These are phyloP conservation scores for Heritiera littoralis DNA, from an alignment of 345 rosid genomes.

Conservation along the genomic window DNA sequence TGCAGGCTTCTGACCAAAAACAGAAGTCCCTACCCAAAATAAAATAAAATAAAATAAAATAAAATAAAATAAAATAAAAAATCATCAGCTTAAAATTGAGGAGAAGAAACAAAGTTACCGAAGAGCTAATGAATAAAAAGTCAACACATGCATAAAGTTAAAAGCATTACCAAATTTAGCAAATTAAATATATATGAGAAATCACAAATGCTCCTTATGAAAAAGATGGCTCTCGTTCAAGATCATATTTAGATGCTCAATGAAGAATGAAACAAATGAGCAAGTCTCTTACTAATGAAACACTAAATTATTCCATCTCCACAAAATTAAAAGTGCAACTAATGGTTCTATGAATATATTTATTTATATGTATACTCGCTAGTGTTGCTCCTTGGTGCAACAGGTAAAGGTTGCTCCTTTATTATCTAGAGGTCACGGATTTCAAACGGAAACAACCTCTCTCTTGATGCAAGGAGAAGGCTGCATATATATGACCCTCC, in stretches of 20 bases:
- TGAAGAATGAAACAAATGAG: background rate
- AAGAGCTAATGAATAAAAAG: slow-evolving; percentile 12
- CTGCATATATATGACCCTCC: too few relatives aligned
- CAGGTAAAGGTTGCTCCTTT: too few relatives aligned
- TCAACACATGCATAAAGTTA: background rate
- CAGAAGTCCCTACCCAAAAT: slow-evolving; percentile 50
- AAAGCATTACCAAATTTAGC: background rate
- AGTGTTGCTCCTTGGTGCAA: too few relatives aligned
- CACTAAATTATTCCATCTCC: slow-evolving; percentile 8
- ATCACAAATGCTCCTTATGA: background rate
- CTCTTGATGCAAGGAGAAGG: too few relatives aligned
- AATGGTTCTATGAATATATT: too few relatives aligned
- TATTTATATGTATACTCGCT: background rate
- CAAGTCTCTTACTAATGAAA: background rate
- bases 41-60: too few relatives aligned
- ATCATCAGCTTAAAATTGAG: background rate
- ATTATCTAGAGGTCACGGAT: too few relatives aligned
- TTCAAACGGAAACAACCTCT: too few relatives aligned
- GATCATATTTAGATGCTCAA: background rate
- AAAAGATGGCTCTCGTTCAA: background rate
- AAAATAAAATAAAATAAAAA: background rate
- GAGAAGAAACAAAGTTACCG: background rate
- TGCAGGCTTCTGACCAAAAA: slow-evolving; percentile 73
- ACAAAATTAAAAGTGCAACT: background rate
- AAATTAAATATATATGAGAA: background rate